phyloP scores from a whole-genome alignment of 495 filamentous ascomycete species.

The Daldinia childiae region DNA sequence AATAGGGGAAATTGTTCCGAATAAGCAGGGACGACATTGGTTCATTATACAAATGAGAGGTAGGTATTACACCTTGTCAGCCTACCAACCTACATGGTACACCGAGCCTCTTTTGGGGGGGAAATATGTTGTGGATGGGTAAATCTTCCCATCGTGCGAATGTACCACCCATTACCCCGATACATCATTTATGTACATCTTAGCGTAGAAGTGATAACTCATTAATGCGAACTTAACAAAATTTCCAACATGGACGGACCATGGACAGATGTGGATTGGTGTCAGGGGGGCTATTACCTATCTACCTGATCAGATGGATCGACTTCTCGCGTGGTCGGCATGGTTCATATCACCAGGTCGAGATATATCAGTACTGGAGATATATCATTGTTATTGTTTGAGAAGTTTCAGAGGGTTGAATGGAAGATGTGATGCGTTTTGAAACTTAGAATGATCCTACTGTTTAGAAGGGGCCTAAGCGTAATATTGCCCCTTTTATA shows the following conservation, averaged over 20 bases:
- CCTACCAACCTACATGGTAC: neutral
- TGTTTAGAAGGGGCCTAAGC: slow-evolving; percentile 37
- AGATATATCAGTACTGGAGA: neutral
- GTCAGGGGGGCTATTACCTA: slow-evolving; percentile 30
- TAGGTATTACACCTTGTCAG: neutral
- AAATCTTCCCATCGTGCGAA: neutral
- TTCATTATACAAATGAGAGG: neutral
- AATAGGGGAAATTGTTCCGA: slow-evolving; percentile 29
- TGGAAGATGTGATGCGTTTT: slow-evolving; percentile 26
- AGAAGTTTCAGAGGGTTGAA: slow-evolving; percentile 29
- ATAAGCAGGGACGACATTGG: neutral
- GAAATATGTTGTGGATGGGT: neutral
- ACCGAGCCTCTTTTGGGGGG: neutral
- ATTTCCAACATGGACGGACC: neutral
- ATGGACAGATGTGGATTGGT: slow-evolving; percentile 31
- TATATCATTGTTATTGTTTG: slow-evolving; percentile 32
- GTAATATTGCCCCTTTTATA: slow-evolving; percentile 37
- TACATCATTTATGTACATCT: neutral
- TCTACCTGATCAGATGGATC: slow-evolving; percentile 35
- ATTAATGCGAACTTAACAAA: slow-evolving; percentile 16
- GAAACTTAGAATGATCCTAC: slow-evolving; percentile 38
- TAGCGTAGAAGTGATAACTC: slow-evolving; percentile 7
- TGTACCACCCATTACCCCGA: neutral
- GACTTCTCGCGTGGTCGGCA: slow-evolving; percentile 38
- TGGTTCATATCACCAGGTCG: slow-evolving; percentile 16